Evolutionary conservation across 2,329 filamentous ascomycete genomes (phyloP).

Genomic region (Elsinoe perseae): DNA sequence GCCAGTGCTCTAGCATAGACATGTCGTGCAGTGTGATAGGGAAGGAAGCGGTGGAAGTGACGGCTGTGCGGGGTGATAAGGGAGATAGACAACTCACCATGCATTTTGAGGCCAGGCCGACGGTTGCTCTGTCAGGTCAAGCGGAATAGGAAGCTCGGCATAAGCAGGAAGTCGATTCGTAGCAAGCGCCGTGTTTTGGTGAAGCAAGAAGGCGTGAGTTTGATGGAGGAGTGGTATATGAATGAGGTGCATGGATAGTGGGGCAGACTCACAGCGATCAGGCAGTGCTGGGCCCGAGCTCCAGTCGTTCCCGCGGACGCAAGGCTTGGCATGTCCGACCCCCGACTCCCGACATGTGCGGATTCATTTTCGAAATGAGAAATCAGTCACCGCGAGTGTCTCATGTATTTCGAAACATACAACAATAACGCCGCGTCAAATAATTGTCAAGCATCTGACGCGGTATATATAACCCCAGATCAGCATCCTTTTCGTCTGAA

Average conservation of each 20-base stretch:
- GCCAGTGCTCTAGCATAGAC: neutral
- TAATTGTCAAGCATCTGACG: too few species aligned
- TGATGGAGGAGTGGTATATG: neutral
- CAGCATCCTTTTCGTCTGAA: too few species aligned
- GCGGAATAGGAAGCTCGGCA: neutral
- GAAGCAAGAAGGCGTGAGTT: neutral
- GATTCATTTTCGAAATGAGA: constrained; percentile 5
- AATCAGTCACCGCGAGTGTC: neutral
- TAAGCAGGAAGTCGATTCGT: neutral
- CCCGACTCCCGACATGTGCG: neutral
- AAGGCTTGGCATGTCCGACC: constrained; percentile 4
- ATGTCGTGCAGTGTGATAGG: neutral
- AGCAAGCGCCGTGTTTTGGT: neutral
- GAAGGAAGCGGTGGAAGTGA: neutral
- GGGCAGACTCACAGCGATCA: constrained; percentile 9
- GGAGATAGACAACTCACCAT: neutral
- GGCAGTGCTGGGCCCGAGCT: constrained; percentile 6
- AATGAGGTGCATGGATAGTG: constrained; percentile 10
- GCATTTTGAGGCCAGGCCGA: neutral
- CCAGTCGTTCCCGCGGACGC: constrained; percentile 1
- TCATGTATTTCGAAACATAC: too few species aligned
- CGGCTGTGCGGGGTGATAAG: neutral
- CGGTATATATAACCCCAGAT: too few species aligned
- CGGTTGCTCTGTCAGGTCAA: neutral
- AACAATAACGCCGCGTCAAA: neutral